phyloP scores from a whole-genome alignment of 2,329 filamentous ascomycete species.

The Fusarium foetens region DNA sequence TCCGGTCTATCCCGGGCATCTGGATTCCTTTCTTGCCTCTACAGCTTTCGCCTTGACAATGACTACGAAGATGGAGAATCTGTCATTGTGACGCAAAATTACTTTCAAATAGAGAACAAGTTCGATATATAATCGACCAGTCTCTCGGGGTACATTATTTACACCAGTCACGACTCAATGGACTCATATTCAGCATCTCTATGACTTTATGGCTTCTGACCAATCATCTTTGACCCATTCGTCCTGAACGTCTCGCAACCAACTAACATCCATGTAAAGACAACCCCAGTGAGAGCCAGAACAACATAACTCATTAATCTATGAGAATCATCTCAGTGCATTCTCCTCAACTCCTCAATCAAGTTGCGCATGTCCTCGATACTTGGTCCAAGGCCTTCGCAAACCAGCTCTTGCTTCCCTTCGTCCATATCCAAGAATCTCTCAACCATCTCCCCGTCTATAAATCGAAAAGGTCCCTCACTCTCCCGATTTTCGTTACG shows the following conservation, averaged over 20 bases:
- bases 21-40: slow-evolving; percentile 27
- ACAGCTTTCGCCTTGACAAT: slow-evolving; percentile 21
- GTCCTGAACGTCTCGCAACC: slow-evolving; percentile 31
- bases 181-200: background rate
- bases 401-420: slow-evolving; percentile 63
- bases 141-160: background rate
- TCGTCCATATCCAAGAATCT: slow-evolving; percentile 79
- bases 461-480: slow-evolving; percentile 83
- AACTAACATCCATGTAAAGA: background rate
- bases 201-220: slow-evolving; percentile 14
- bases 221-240: slow-evolving; percentile 41
- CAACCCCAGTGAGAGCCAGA: background rate
- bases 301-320: background rate
- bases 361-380: slow-evolving; percentile 71
- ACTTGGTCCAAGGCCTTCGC: slow-evolving; percentile 66
- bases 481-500: slow-evolving; percentile 77
- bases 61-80: background rate
- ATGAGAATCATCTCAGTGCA: slow-evolving; percentile 59
- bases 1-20: slow-evolving; percentile 47
- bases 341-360: slow-evolving; percentile 69
- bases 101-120: background rate
- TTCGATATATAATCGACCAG: accelerated
- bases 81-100: slow-evolving; percentile 1
- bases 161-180: slow-evolving; percentile 20
- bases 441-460: slow-evolving; percentile 93